A percentile compares a stretch with the other conserved stretches of the same genome.
phyloP scores from a whole-genome alignment of 495 filamentous ascomycete genomes.

The Daldinia caldariorum region DNA sequence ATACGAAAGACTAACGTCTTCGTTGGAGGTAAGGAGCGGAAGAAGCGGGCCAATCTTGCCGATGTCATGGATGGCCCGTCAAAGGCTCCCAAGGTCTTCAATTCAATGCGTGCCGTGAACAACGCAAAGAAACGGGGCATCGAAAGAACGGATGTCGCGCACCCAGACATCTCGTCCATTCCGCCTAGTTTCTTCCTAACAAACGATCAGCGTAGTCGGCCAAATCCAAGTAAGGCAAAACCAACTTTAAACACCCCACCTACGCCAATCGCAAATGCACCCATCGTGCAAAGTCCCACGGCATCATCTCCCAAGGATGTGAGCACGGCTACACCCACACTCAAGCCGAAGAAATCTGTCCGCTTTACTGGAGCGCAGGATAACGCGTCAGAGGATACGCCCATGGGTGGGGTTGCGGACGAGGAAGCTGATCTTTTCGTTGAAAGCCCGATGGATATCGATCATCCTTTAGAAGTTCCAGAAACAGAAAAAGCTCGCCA shows the following conservation, averaged over 20 bases:
- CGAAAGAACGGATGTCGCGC: conserved; percentile 38
- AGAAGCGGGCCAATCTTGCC: conserved; percentile 37
- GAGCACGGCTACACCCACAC: not conserved
- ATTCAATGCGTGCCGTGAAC: conserved; percentile 37
- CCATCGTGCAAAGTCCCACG: conserved; percentile 30
- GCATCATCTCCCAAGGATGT: conserved; percentile 22
- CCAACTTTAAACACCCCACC: conserved; percentile 4
- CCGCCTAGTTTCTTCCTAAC: conserved; percentile 41
- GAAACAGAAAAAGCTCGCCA: not conserved
- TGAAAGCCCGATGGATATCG: not conserved
- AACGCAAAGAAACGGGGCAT: conserved; percentile 44
- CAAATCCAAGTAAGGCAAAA: conserved; percentile 22
- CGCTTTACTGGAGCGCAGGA: conserved; percentile 50
- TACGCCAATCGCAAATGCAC: not conserved
- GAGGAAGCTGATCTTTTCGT: conserved; percentile 13
- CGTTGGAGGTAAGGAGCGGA: conserved; percentile 39
- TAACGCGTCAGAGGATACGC: conserved; percentile 14
- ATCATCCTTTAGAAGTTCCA: not conserved
- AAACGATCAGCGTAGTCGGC: conserved; percentile 16
- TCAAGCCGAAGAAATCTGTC: conserved; percentile 53
- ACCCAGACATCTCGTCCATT: conserved; percentile 37
- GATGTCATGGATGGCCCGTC: conserved; percentile 50
- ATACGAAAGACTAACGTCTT: conserved; percentile 38
- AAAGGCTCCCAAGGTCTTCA: conserved; percentile 48
- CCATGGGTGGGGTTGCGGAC: conserved; percentile 19